Conservation (phyloP, 176 grass and related monocot genomes). For the Avena sativa region DNA sequence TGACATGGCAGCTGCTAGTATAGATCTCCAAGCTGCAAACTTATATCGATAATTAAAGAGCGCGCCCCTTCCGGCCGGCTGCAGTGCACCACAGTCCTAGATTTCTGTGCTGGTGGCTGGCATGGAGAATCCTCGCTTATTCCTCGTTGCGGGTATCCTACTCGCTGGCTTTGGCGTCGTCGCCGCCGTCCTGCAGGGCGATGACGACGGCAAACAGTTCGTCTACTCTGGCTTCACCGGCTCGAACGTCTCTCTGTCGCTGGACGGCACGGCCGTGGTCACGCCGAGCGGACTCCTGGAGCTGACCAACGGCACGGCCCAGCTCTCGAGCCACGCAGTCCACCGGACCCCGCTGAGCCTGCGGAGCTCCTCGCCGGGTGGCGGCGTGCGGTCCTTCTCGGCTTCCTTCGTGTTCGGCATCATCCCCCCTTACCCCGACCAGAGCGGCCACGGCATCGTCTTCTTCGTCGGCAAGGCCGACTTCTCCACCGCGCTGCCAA, state of each 20-base stretch:
- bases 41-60: too few species aligned
- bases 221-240: constrained; percentile 54
- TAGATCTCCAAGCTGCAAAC: neutral
- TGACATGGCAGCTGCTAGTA: neutral
- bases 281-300: constrained; percentile 50
- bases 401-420: constrained; percentile 76
- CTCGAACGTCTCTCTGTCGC: neutral
- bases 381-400: constrained; percentile 66
- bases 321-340: constrained; percentile 53
- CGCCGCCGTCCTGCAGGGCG: neutral
- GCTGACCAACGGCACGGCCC: constrained; percentile 62
- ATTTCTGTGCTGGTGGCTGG: neutral
- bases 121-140: neutral
- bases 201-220: constrained; percentile 28
- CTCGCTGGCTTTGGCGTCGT: neutral
- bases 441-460: constrained; percentile 68
- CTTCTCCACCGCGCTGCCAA: constrained; percentile 38
- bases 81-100: too few species aligned
- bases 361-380: neutral
- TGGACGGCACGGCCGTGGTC: constrained; percentile 46
- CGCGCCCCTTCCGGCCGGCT: too few species aligned
- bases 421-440: constrained; percentile 42
- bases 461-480: constrained; percentile 60
- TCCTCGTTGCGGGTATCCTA: neutral
- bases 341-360: constrained; percentile 48